Evolutionary conservation across 768 basidiomycete species (phyloP), one percentile per base, ranked within the genome.

Genomic region (Calvatia gigantea): DNA sequence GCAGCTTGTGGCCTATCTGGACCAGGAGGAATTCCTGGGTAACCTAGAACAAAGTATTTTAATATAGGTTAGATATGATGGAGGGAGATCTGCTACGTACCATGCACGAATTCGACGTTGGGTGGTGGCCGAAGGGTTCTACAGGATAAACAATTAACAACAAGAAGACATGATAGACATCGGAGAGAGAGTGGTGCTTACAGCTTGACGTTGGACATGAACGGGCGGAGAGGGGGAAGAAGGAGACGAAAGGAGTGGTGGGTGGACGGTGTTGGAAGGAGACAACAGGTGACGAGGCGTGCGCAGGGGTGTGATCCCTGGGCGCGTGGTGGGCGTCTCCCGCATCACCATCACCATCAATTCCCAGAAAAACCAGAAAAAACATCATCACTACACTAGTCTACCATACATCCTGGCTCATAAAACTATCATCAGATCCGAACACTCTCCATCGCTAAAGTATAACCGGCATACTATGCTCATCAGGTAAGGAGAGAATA

Each of bases 61-160:
- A 65, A 52, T 53, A 45, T 28, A 33, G 11, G 29, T n/a, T 51
- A 31, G n/a, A 12, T 39, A 17, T 47, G 47, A 38, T 37, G 51
- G 27, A 43, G 45, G 50, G 47, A 46, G 51, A 46, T n/a, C n/a
- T n/a, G n/a, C n/a, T 25, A 68, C 79, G 58, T 61, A 86, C 91
- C 91, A 65, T 88, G 84, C 5, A 94, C 88, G 67, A 91, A 93
- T 63, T 93, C 91, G 67, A 91, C 87, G 73, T 94, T 91, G 39
- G 91, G 91, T 44, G 91, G 91, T 7, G 91, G 89, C 58, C 89
- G 87, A 60, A 94, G 78, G 38, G 85, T 89, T 67, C 91, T 93
- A 45, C 21, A 31, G 50, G 23, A 45, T 31, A 43, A 49, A 12
- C 25, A 43, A 62, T 53, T 45, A n/a, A 47, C 29, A 44, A 54